These are phyloP conservation scores for Globisporangium cederbergense DNA, from an alignment of 352 stramenopile species.

Conservation along the genomic window DNA sequence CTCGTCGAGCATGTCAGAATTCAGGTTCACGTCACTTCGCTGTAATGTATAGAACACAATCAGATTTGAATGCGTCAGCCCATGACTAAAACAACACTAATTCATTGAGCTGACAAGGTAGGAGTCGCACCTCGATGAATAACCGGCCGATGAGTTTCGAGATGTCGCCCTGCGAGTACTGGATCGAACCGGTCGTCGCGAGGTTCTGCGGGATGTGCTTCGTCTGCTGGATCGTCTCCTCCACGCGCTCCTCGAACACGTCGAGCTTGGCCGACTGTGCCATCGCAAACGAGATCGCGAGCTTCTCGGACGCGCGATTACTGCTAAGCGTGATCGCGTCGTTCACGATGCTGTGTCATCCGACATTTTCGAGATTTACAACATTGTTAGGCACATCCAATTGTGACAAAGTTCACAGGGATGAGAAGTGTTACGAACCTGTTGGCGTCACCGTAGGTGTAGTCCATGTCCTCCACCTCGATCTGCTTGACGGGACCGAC, in stretches of 20 bases:
- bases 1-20: constrained; percentile 93
- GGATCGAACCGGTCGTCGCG: constrained; percentile 83
- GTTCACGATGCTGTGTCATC: constrained; percentile 43
- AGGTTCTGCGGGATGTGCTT: constrained; percentile 89
- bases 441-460: constrained; percentile 70
- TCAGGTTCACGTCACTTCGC: constrained; percentile 92
- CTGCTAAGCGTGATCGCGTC: constrained; percentile 85
- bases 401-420: too few species aligned
- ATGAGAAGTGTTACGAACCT: constrained; percentile 14
- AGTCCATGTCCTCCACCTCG: constrained; percentile 90
- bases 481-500: constrained; percentile 75
- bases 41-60: constrained; percentile 21
- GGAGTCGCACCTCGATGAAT: constrained; percentile 69
- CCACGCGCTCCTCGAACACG: constrained; percentile 89
- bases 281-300: constrained; percentile 92
- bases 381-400: background rate
- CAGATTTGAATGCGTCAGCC: constrained; percentile 14
- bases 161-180: constrained; percentile 89
- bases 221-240: constrained; percentile 84
- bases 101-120: background rate
- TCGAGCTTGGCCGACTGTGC: constrained; percentile 92
- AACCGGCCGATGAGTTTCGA: constrained; percentile 90
- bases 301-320: constrained; percentile 82
- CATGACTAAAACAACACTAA: background rate
- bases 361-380: background rate